Percentiles rank a stretch among this genome's conserved stretches.
These are phyloP conservation scores for Leucosporidium yakuticum DNA, from an alignment of 768 basidiomycete species.

Conservation along the genomic window DNA sequence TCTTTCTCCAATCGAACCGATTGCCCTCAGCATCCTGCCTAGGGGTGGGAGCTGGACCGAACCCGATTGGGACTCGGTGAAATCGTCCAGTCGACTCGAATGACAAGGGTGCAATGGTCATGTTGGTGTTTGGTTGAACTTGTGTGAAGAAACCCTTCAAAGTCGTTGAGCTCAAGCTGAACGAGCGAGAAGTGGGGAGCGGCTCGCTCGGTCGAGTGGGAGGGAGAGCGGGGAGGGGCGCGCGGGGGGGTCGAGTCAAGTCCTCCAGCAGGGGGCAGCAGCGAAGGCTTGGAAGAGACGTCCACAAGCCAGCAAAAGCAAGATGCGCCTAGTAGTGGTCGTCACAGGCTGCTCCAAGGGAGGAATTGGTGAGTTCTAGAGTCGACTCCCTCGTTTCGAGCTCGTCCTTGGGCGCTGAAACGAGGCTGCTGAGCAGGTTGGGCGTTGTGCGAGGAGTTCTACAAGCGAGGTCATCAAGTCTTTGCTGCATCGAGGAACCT, in stretches of 20 bases:
- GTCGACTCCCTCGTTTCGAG: background rate
- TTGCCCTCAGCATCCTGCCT: background rate
- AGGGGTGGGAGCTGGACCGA: background rate
- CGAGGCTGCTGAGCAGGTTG: background rate
- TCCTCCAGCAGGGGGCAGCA: too few relatives aligned
- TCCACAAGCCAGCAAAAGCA: too few relatives aligned
- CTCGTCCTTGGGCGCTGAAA: background rate
- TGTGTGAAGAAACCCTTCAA: too few relatives aligned
- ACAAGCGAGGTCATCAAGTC: background rate
- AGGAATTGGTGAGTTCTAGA: background rate
- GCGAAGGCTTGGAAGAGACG: too few relatives aligned
- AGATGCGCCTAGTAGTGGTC: background rate
- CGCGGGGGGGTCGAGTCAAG: too few relatives aligned
- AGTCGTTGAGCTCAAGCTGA: too few relatives aligned
- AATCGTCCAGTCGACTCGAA: background rate
- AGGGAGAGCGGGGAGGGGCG: too few relatives aligned
- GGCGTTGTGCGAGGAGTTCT: constrained; percentile 6
- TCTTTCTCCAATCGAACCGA: background rate
- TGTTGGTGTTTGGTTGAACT: too few relatives aligned
- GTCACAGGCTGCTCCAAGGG: constrained; percentile 1
- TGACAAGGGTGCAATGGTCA: too few relatives aligned
- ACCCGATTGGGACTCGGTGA: background rate
- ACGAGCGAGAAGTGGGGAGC: too few relatives aligned
- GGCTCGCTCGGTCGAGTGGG: too few relatives aligned
- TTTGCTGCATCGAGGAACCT: constrained; percentile 1